Conservation (phyloP, 2,329 filamentous ascomycete genomes). For the Didymellaceae sp. region DNA sequence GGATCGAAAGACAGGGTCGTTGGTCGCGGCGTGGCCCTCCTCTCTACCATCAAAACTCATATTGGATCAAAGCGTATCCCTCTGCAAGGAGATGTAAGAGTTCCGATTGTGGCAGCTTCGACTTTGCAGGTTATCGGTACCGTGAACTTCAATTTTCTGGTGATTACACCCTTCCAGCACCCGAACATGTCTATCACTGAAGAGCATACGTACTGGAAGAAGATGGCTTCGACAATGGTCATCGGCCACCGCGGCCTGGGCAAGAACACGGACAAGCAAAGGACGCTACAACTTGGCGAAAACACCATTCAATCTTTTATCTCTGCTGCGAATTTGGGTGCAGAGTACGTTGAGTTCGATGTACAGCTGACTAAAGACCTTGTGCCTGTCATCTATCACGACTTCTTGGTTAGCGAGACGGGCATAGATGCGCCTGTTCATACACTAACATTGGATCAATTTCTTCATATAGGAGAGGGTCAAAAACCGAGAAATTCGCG, state of each 20-base stretch:
- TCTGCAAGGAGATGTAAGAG: conserved; percentile 87
- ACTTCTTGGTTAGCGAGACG: conserved; percentile 96
- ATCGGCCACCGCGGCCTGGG: conserved; percentile 76
- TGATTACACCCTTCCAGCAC: conserved; percentile 93
- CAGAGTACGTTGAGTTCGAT: conserved; percentile 76
- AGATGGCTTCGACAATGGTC: conserved; percentile 84
- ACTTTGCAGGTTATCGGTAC: conserved; percentile 89
- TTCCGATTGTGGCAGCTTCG: conserved; percentile 84
- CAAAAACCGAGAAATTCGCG: conserved; percentile 55
- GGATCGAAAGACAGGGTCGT: conserved; percentile 81
- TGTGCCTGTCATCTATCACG: conserved; percentile 97
- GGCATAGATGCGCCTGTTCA: conserved; percentile 97
- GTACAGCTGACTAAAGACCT: conserved; percentile 99
- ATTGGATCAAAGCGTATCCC: conserved; percentile 88
- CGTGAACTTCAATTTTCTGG: conserved; percentile 95
- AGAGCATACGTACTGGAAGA: conserved; percentile 96
- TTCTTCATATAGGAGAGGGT: conserved; percentile 80
- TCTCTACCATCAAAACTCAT: conserved; percentile 83
- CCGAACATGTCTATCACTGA: conserved; percentile 92
- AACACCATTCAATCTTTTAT: conserved; percentile 97
- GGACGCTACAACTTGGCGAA: conserved; percentile 91
- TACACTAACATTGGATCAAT: conserved; percentile 92
- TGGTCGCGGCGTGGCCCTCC: conserved; percentile 84
- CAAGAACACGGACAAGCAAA: conserved; percentile 85
- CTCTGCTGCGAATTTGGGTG: conserved; percentile 90